Evolutionary conservation across 176 grass and related monocot species (phyloP).

Genomic region (Poa pratensis): DNA sequence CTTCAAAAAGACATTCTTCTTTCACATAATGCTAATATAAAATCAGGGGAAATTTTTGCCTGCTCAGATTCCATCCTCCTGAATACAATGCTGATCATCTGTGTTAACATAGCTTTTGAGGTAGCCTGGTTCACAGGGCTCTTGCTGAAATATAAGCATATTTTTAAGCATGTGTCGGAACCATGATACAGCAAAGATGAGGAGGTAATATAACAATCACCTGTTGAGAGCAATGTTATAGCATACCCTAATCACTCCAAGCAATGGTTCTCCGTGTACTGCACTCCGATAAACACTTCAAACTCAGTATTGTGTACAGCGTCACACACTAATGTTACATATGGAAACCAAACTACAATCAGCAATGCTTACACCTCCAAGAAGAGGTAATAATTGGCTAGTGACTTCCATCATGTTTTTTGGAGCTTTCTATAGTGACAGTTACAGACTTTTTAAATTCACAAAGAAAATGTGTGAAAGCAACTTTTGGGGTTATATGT

Average conservation of each 20-base stretch:
- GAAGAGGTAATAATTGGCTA: conserved; percentile 16
- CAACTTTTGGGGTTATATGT: conserved; percentile 11
- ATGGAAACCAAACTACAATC: conserved; percentile 29
- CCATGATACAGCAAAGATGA: conserved; percentile 40
- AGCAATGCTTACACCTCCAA: conserved; percentile 11
- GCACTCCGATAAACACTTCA: conserved; percentile 50
- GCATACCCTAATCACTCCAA: conserved; percentile 99
- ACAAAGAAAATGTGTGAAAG: conserved; percentile 25
- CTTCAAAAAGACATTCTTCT: conserved; percentile 28
- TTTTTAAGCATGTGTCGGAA: conserved; percentile 42
- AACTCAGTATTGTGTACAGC: conserved; percentile 35
- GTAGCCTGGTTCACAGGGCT: conserved; percentile 98
- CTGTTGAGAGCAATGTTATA: conserved; percentile 99
- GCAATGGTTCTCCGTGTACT: conserved; percentile 98
- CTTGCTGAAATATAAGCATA: conserved; percentile 71
- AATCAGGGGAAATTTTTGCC: conserved; percentile 41
- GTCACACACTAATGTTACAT: conserved; percentile 14
- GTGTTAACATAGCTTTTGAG: conserved; percentile 99
- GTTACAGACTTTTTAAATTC: background rate
- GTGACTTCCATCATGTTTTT: background rate
- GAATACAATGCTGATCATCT: conserved; percentile 99
- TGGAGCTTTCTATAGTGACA: conserved; percentile 29
- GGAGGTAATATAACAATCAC: conserved; percentile 51
- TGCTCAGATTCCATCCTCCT: conserved; percentile 93
- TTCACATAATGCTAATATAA: conserved; percentile 34